Evolutionary conservation across 257 asterid species (phyloP).

Genomic region (Plantago elongata): DNA sequence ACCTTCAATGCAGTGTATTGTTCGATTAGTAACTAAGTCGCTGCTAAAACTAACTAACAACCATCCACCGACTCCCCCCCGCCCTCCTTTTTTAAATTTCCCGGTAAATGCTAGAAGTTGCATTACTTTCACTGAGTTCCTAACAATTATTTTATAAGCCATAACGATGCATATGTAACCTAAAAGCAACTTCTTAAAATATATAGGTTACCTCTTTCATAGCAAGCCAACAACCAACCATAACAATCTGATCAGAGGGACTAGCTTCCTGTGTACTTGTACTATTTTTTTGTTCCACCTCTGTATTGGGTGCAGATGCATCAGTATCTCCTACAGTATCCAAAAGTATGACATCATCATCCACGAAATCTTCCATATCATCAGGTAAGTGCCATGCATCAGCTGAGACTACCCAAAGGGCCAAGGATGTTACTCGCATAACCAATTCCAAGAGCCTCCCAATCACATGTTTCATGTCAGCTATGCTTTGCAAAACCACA

Average conservation of each 20-base stretch:
- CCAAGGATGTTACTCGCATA: conserved; percentile 77
- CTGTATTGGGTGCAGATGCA: conserved; percentile 29
- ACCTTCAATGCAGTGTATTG: too few species aligned
- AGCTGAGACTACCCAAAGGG: conserved; percentile 96
- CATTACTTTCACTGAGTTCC: too few species aligned
- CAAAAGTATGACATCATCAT: conserved; percentile 42
- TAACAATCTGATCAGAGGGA: conserved; percentile 72
- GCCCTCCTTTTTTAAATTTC: too few species aligned
- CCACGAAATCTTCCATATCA: conserved; percentile 71
- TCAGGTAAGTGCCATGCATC: conserved; percentile 84
- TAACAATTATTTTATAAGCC: too few species aligned
- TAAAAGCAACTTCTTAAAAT: too few species aligned
- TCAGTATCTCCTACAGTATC: conserved; percentile 42
- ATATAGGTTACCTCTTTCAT: conserved; percentile 79
- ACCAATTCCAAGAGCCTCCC: conserved; percentile 81
- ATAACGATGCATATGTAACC: too few species aligned
- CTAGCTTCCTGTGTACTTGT: conserved; percentile 35
- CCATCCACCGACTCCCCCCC: too few species aligned
- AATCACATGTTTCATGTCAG: conserved; percentile 52
- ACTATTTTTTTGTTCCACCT: conserved; percentile 33
- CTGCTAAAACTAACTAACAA: too few species aligned
- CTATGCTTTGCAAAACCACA: conserved; percentile 31
- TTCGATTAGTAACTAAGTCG: too few species aligned
- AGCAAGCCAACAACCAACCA: conserved; percentile 99
- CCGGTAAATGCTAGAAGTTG: too few species aligned